These are phyloP conservation scores for Podospora pseudocomata DNA, from an alignment of 495 filamentous ascomycete species.

Conservation along the genomic window DNA sequence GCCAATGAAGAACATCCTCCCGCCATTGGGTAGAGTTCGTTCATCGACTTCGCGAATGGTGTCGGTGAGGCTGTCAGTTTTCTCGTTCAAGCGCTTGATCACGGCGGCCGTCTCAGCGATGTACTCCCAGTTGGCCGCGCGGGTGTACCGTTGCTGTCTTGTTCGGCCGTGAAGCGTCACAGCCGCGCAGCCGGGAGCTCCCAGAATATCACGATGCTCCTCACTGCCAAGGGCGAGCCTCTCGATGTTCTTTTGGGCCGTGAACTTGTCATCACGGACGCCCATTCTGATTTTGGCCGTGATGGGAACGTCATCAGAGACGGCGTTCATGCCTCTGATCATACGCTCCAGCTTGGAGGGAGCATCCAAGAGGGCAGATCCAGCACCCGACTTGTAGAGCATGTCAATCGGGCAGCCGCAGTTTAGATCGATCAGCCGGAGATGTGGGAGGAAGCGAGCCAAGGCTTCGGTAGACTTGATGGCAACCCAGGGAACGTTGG, in stretches of 20 bases:
- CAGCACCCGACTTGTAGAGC: constrained; percentile 78
- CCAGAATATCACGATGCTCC: constrained; percentile 59
- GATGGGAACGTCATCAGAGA: constrained; percentile 82
- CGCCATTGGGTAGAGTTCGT: constrained; percentile 55
- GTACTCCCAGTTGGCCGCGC: constrained; percentile 84
- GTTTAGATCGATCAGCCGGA: constrained; percentile 90
- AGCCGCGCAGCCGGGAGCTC: constrained; percentile 77
- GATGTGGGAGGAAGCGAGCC: constrained; percentile 66
- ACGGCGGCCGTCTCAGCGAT: constrained; percentile 85
- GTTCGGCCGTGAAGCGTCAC: constrained; percentile 92
- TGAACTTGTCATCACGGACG: constrained; percentile 73
- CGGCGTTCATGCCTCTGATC: constrained; percentile 88
- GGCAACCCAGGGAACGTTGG: constrained; percentile 81
- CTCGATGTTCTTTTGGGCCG: constrained; percentile 73
- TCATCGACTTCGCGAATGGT: constrained; percentile 73
- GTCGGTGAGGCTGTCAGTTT: constrained; percentile 61
- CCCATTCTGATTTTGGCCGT: constrained; percentile 94
- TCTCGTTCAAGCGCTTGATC: constrained; percentile 69
- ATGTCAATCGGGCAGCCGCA: constrained; percentile 96
- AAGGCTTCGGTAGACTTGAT: constrained; percentile 82
- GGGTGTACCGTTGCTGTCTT: constrained; percentile 90
- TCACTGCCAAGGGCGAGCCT: constrained; percentile 74
- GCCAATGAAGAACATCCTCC: constrained; percentile 80
- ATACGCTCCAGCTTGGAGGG: constrained; percentile 85
- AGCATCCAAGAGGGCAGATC: constrained; percentile 88